Evolutionary conservation across 257 asterid genomes (phyloP), one percentile per base, ranked within the genome.

Genomic region (Solanum lycopersicoides): DNA sequence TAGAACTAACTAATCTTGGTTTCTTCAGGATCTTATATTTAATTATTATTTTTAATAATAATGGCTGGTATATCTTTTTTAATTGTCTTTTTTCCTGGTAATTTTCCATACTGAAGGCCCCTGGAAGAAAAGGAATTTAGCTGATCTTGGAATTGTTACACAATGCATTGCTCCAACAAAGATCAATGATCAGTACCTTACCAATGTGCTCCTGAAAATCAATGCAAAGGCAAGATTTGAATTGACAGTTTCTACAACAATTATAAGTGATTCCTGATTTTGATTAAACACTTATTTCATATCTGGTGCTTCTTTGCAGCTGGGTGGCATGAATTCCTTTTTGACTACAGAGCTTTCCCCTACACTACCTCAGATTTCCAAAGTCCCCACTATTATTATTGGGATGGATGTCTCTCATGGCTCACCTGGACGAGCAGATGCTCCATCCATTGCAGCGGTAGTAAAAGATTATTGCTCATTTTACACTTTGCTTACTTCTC

Each of bases 341-440:
- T 84, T 95, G 76, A 45, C 87, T 4, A 73, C 88, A 45, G 98
- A 95, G 90, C 86, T 73, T 28, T 1, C 89, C 39, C 88, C 56
- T 11, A 84, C 91, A 1, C 84, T 92, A 14, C 94, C 96, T 14
- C 35, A 89, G 56, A 89, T 93, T 68, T 93, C 92, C 12, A 42
- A 65, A 75, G 90, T 90, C 2, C 96, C 98, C 23, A 95, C 98
- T 1, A 87, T 95, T 13, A 93, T 95, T 1, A 44, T 93, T 15
- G 98, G 98, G n/a, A 95, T 95, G 98, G 98, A 95, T 69, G 98
- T 95, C 18, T 95, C 98, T 14, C 98, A 95, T 85, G 98, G 95
- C 71, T 93, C 98, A 25, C 94, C 98, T 39, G 95, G 97, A 63
- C 95, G 92, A n/a, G 83, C 94, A 37, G 98, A 93, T 44, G 91